A percentile compares a stretch with the other conserved stretches of the same genome.
Evolutionary conservation across 163 green algal species (phyloP).

Genomic region (Smithsoniella earleae): DNA sequence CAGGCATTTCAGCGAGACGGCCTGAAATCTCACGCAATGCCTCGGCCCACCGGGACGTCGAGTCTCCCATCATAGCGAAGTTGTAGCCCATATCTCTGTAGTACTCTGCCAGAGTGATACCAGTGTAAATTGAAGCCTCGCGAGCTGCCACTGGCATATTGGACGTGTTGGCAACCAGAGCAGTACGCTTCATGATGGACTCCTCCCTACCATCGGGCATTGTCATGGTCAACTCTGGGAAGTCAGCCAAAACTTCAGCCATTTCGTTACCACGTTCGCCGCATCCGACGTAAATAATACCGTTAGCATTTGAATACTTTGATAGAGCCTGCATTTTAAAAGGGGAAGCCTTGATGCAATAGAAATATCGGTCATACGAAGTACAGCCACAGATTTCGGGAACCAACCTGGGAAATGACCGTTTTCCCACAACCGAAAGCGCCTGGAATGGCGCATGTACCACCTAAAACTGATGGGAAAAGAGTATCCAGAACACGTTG

Average conservation of each 20-base stretch:
- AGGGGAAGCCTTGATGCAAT: too few relatives aligned
- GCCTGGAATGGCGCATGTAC: slow-evolving; percentile 95
- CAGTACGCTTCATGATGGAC: slow-evolving; percentile 98
- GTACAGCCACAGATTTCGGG: slow-evolving; percentile 1
- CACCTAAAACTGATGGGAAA: slow-evolving; percentile 93
- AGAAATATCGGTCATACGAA: neutral
- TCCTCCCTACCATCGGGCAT: slow-evolving; percentile 92
- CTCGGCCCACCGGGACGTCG: slow-evolving; percentile 92
- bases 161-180: slow-evolving; percentile 94
- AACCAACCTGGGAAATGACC: slow-evolving; percentile 74
- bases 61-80: slow-evolving; percentile 99
- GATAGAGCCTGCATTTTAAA: slow-evolving; percentile 69
- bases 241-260: slow-evolving; percentile 97
- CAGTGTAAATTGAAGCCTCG: slow-evolving; percentile 99
- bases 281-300: slow-evolving; percentile 98
- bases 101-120: slow-evolving; percentile 99
- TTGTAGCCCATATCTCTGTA: slow-evolving; percentile 99
- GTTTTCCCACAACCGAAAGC: slow-evolving; percentile 99
- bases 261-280: slow-evolving; percentile 99
- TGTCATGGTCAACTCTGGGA: slow-evolving; percentile 97
- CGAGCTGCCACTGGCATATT: slow-evolving; percentile 99
- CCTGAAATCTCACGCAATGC: slow-evolving; percentile 98
- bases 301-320: slow-evolving; percentile 98
- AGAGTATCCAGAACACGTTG: slow-evolving; percentile 94
- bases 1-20: slow-evolving; percentile 97